These are phyloP conservation scores for Exserohilum turcica DNA, from an alignment of 2,329 filamentous ascomycete genomes.

Conservation along the genomic window DNA sequence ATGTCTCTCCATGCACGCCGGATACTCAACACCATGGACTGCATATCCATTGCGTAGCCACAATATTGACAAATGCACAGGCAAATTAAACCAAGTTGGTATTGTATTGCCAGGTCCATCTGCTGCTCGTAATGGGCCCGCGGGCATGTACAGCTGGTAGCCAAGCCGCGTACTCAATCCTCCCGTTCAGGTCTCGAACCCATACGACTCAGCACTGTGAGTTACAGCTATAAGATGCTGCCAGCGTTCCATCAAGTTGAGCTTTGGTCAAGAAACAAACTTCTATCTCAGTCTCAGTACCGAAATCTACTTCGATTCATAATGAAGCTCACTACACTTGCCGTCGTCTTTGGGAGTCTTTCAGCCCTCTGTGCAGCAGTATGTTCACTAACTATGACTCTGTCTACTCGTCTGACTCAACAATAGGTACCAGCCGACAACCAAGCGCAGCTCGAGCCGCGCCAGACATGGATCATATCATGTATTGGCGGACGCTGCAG, in stretches of 20 bases:
- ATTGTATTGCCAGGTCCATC: slow-evolving; percentile 7
- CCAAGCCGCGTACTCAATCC: background rate
- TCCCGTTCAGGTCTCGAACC: background rate
- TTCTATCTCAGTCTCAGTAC: background rate
- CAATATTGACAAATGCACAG: slow-evolving; percentile 16
- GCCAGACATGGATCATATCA: slow-evolving; percentile 37
- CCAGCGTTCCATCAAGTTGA: background rate
- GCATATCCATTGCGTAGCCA: slow-evolving; percentile 2
- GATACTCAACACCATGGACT: background rate
- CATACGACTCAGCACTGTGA: background rate
- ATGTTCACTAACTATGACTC: background rate
- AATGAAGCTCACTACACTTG: slow-evolving; percentile 27
- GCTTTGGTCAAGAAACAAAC: background rate
- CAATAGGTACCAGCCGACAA: slow-evolving; percentile 26
- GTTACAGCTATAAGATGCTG: slow-evolving; percentile 14
- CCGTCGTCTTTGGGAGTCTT: slow-evolving; percentile 20
- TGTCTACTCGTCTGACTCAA: background rate
- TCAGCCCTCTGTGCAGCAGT: slow-evolving; percentile 29
- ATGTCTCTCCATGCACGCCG: background rate
- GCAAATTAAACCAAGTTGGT: slow-evolving; percentile 16
- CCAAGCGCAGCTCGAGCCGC: slow-evolving; percentile 19
- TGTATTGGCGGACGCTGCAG: slow-evolving; percentile 27
- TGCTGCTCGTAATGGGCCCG: slow-evolving; percentile 8
- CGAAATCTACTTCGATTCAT: slow-evolving; percentile 1
- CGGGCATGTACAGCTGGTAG: slow-evolving; percentile 1